Evolutionary conservation across 306 rosid species (phyloP).

Genomic region (apple (Malus domestica)): DNA sequence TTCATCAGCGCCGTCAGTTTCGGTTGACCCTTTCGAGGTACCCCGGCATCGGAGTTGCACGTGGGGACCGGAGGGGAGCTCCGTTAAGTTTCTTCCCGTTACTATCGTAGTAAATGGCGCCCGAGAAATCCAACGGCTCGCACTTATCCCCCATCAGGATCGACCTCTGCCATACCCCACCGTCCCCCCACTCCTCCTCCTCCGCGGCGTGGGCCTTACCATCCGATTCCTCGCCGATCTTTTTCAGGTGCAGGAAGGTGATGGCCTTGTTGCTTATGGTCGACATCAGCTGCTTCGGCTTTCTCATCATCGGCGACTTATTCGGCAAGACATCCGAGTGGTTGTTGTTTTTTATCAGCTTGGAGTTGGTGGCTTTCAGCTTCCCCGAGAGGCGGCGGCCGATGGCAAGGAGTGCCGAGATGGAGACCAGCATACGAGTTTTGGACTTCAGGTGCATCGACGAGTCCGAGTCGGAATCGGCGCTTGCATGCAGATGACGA

Average conservation of each 20-base stretch:
- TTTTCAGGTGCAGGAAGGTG: constrained; percentile 33
- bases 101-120: constrained; percentile 59
- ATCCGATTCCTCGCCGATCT: not conserved
- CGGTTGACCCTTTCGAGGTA: constrained; percentile 37
- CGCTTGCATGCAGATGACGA: constrained; percentile 2
- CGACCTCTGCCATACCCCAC: constrained; percentile 89
- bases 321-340: not conserved
- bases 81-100: constrained; percentile 47
- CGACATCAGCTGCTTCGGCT: constrained; percentile 60
- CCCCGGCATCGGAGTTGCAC: constrained; percentile 82
- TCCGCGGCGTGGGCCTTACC: not conserved
- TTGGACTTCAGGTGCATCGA: constrained; percentile 17
- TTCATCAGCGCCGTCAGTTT: not conserved
- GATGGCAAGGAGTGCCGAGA: constrained; percentile 34
- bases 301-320: constrained; percentile 11
- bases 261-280: constrained; percentile 58
- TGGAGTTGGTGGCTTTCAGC: constrained; percentile 16
- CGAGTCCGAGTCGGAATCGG: not conserved
- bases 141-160: constrained; percentile 90
- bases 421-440: constrained; percentile 23
- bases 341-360: not conserved
- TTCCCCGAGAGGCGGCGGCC: constrained; percentile 30
- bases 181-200: constrained; percentile 52
- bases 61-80: constrained; percentile 63
- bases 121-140: constrained; percentile 77